Evolutionary conservation across 2,329 filamentous ascomycete genomes (phyloP).

Genomic region (Fusarium mangiferae): DNA sequence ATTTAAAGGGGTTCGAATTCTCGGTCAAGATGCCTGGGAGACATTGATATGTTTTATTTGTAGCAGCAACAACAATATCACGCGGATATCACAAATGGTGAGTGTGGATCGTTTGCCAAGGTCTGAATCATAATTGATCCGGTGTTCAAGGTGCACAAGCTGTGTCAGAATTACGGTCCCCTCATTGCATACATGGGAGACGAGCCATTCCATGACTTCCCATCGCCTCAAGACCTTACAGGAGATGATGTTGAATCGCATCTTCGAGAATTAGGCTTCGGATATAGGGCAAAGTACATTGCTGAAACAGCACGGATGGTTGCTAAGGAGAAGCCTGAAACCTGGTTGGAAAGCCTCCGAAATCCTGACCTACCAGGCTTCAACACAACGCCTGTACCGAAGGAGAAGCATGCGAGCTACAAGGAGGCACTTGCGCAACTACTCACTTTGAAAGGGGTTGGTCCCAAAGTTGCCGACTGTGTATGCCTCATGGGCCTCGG

Average conservation of each 20-base stretch:
- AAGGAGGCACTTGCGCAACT: slow-evolving; percentile 83
- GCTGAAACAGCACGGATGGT: slow-evolving; percentile 84
- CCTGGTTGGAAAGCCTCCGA: slow-evolving; percentile 81
- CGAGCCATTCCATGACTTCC: slow-evolving; percentile 87
- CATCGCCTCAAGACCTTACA: slow-evolving; percentile 77
- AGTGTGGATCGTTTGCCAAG: neutral
- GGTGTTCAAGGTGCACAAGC: slow-evolving; percentile 75
- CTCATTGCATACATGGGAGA: slow-evolving; percentile 76
- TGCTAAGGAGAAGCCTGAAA: slow-evolving; percentile 69
- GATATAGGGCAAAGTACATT: slow-evolving; percentile 94
- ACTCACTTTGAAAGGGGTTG: slow-evolving; percentile 84
- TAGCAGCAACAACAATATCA: slow-evolving; percentile 98
- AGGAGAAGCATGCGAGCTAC: slow-evolving; percentile 70
- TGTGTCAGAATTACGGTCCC: slow-evolving; percentile 87
- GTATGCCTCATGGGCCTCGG: slow-evolving; percentile 96
- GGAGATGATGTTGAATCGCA: slow-evolving; percentile 80
- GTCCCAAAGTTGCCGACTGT: slow-evolving; percentile 96
- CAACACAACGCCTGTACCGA: slow-evolving; percentile 55
- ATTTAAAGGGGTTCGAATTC: slow-evolving; percentile 90
- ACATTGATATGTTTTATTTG: slow-evolving; percentile 94
- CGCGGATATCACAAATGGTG: slow-evolving; percentile 94
- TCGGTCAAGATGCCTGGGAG: slow-evolving; percentile 97
- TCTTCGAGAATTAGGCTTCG: slow-evolving; percentile 87
- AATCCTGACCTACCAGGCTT: slow-evolving; percentile 79
- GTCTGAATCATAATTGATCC: neutral